Evolutionary conservation across 345 rosid species (phyloP).

Genomic region (Citrus australasica): DNA sequence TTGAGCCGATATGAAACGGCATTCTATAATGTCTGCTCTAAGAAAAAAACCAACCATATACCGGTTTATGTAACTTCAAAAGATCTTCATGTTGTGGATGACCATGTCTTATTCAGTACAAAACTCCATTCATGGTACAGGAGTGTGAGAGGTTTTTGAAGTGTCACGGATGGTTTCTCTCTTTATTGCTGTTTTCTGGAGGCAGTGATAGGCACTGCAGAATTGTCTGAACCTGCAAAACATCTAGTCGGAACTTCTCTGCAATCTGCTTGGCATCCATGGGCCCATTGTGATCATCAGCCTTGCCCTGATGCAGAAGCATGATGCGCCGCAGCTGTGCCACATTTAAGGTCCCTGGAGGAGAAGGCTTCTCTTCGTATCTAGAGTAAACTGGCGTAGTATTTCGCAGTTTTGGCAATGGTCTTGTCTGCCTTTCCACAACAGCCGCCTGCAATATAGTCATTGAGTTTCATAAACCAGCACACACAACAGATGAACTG

Average conservation of each 20-base stretch:
- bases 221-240: slow-evolving; percentile 52
- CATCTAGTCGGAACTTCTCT: slow-evolving; percentile 55
- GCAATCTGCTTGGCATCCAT: slow-evolving; percentile 71
- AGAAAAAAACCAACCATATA: not conserved
- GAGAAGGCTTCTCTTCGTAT: slow-evolving; percentile 54
- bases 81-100: not conserved
- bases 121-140: not conserved
- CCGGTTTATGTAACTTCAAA: not conserved
- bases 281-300: slow-evolving; percentile 59
- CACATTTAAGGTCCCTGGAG: slow-evolving; percentile 69
- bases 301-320: slow-evolving; percentile 76
- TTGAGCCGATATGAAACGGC: not conserved
- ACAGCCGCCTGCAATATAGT: slow-evolving; percentile 52
- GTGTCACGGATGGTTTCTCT: not conserved
- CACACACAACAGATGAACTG: not conserved
- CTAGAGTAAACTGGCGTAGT: slow-evolving; percentile 56
- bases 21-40: not conserved
- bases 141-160: not conserved
- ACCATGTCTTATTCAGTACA: slow-evolving; percentile 25
- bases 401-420: slow-evolving; percentile 82
- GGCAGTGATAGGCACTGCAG: slow-evolving; percentile 65
- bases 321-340: slow-evolving; percentile 75
- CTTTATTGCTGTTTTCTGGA: slow-evolving; percentile 44
- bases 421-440: slow-evolving; percentile 60
- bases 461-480: not conserved